Percentiles rank a stretch among this genome's conserved stretches.
phyloP scores from a whole-genome alignment of 371 early-diverging fungal genomes.

The Actinomortierella ambigua region DNA sequence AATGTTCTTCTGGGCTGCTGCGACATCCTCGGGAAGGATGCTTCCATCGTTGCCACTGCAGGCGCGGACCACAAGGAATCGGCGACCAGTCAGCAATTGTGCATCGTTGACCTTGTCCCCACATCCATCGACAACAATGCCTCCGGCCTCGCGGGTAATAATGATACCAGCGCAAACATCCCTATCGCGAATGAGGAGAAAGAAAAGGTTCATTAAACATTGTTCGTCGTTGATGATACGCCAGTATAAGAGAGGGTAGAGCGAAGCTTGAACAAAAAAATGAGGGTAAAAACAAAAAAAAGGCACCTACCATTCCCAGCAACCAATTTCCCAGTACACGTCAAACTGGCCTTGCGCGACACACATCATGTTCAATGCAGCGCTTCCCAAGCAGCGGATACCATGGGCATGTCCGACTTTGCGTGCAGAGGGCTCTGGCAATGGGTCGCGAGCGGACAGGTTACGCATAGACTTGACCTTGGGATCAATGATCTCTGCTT shows the following conservation, averaged over 20 bases:
- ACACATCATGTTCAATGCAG: conserved; percentile 78
- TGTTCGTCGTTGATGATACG: background rate
- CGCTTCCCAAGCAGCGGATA: conserved; percentile 82
- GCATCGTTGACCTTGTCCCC: conserved; percentile 40
- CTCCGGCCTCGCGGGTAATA: conserved; percentile 78
- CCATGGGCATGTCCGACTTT: conserved; percentile 69
- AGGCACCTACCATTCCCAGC: conserved; percentile 65
- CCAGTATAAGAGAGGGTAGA: background rate
- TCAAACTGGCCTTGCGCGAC: conserved; percentile 87
- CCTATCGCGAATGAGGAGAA: conserved; percentile 49
- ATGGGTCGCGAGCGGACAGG: conserved; percentile 26
- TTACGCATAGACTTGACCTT: conserved; percentile 72
- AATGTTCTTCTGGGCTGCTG: conserved; percentile 34
- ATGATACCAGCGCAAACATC: conserved; percentile 83
- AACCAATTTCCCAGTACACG: conserved; percentile 92
- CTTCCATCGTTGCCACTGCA: conserved; percentile 38
- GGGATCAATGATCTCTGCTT: conserved; percentile 59
- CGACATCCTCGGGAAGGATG: conserved; percentile 23
- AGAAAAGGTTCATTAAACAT: background rate
- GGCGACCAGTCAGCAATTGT: conserved; percentile 44
- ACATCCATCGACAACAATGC: conserved; percentile 68
- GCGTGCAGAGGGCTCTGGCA: conserved; percentile 13
- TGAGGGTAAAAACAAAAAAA: background rate
- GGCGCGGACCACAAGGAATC: conserved; percentile 35
- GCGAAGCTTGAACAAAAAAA: background rate